Evolutionary conservation across 257 asterid genomes (phyloP).

Genomic region (Primulina eburnea): DNA sequence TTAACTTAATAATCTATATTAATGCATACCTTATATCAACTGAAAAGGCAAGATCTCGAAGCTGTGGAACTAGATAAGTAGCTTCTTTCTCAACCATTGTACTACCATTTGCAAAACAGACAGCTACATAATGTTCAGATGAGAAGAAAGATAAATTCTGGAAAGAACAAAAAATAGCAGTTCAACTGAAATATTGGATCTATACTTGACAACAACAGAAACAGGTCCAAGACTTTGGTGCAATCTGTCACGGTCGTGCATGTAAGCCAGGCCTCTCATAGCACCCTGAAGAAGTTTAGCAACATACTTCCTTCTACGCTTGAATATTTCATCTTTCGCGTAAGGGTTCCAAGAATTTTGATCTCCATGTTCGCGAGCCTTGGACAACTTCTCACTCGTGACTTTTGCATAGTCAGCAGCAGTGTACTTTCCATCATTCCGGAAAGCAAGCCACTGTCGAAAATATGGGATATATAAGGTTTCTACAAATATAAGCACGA

Average conservation of each 20-base stretch:
- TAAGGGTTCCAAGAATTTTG: slow-evolving; percentile 75
- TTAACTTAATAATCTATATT: slow-evolving; percentile 1
- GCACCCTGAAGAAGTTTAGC: slow-evolving; percentile 70
- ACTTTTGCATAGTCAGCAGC: slow-evolving; percentile 84
- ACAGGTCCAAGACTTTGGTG: slow-evolving; percentile 98
- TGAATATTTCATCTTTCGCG: slow-evolving; percentile 62
- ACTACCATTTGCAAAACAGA: slow-evolving; percentile 44
- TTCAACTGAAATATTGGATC: slow-evolving; percentile 17
- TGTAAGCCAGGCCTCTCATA: slow-evolving; percentile 65
- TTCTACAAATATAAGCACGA: not conserved
- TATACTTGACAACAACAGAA: slow-evolving; percentile 81
- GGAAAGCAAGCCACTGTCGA: slow-evolving; percentile 91
- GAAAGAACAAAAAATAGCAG: slow-evolving; percentile 1
- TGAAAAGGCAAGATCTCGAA: slow-evolving; percentile 95
- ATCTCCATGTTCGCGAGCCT: slow-evolving; percentile 42
- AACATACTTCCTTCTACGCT: slow-evolving; percentile 61
- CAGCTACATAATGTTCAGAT: slow-evolving; percentile 12
- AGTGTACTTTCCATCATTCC: slow-evolving; percentile 76
- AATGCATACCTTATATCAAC: slow-evolving; percentile 67
- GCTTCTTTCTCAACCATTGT: slow-evolving; percentile 81
- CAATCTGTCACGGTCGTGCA: slow-evolving; percentile 73
- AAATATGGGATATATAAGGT: slow-evolving; percentile 16
- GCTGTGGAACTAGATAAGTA: slow-evolving; percentile 75
- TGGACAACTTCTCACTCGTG: slow-evolving; percentile 67
- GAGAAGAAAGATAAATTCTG: slow-evolving; percentile 5